A percentile compares a stretch with the other conserved stretches of the same genome.
Evolutionary conservation across 441 rosid genomes (phyloP).

Genomic region (Aquilaria agallochum): DNA sequence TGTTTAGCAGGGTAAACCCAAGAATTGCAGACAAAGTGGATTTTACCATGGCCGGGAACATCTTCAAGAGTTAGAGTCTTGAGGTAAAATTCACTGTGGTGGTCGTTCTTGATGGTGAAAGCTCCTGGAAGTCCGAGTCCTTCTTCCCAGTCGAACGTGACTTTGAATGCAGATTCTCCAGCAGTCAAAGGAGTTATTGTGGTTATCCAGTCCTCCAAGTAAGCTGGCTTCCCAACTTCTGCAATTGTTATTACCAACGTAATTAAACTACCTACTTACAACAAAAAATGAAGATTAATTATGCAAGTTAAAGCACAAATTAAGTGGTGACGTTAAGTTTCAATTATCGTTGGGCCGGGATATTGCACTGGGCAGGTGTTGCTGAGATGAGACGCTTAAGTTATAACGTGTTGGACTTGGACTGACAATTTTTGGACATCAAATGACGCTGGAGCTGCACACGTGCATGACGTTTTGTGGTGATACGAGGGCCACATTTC

Average conservation of each 20-base stretch:
- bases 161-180: slow-evolving; percentile 62
- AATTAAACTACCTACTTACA: slow-evolving; percentile 1
- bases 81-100: slow-evolving; percentile 66
- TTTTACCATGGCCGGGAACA: slow-evolving; percentile 60
- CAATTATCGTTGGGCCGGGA: too few species aligned
- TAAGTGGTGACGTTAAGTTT: too few species aligned
- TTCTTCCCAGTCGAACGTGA: slow-evolving; percentile 54
- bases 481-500: too few species aligned
- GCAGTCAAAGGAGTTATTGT: slow-evolving; percentile 36
- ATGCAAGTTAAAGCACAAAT: too few species aligned
- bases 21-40: slow-evolving; percentile 73
- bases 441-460: too few species aligned
- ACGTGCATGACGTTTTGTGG: too few species aligned
- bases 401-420: too few species aligned
- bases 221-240: slow-evolving; percentile 59
- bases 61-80: slow-evolving; percentile 65
- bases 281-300: background rate
- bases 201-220: slow-evolving; percentile 61
- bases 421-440: too few species aligned
- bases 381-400: too few species aligned
- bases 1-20: slow-evolving; percentile 71
- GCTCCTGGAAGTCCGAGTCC: slow-evolving; percentile 71
- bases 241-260: background rate
- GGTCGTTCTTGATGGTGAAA: slow-evolving; percentile 47
- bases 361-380: too few species aligned